These are phyloP conservation scores for Setaria italica DNA, from an alignment of 202 grass and related monocot genomes.

Conservation along the genomic window DNA sequence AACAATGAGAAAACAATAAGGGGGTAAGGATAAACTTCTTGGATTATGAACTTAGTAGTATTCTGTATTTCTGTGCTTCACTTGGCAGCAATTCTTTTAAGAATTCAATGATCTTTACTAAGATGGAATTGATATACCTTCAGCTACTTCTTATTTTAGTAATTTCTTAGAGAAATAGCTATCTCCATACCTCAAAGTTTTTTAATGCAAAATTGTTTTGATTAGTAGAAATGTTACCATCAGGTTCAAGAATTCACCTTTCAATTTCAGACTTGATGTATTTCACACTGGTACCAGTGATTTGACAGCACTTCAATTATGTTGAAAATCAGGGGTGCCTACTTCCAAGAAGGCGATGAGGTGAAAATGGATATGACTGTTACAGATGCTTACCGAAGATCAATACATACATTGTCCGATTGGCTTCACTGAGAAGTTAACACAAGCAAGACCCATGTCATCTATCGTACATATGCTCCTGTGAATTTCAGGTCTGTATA, in stretches of 20 bases:
- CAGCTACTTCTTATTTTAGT: not conserved
- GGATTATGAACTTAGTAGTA: not conserved
- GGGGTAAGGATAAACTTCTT: slow-evolving; percentile 48
- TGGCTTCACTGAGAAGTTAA: slow-evolving; percentile 80
- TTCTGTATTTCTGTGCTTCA: not conserved
- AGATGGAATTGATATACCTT: not conserved
- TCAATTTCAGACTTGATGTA: not conserved
- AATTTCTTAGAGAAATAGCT: not conserved
- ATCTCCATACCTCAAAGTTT: not conserved
- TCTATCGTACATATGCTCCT: slow-evolving; percentile 90
- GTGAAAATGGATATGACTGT: slow-evolving; percentile 88
- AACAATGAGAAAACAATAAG: slow-evolving; percentile 88
- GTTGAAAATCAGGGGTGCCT: slow-evolving; percentile 56
- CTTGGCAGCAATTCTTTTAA: not conserved
- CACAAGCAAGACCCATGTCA: slow-evolving; percentile 74
- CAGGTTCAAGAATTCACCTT: not conserved
- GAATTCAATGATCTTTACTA: not conserved
- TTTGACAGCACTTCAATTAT: not conserved
- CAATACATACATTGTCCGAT: slow-evolving; percentile 67
- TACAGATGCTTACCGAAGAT: slow-evolving; percentile 62
- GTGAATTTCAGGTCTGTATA: slow-evolving; percentile 87
- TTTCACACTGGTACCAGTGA: not conserved
- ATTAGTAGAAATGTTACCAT: not conserved
- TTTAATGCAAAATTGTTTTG: not conserved
- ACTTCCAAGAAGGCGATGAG: slow-evolving; percentile 75